These are phyloP conservation scores for Calamus simplicifolius DNA, from an alignment of 176 grass and related monocot species.

Conservation along the genomic window DNA sequence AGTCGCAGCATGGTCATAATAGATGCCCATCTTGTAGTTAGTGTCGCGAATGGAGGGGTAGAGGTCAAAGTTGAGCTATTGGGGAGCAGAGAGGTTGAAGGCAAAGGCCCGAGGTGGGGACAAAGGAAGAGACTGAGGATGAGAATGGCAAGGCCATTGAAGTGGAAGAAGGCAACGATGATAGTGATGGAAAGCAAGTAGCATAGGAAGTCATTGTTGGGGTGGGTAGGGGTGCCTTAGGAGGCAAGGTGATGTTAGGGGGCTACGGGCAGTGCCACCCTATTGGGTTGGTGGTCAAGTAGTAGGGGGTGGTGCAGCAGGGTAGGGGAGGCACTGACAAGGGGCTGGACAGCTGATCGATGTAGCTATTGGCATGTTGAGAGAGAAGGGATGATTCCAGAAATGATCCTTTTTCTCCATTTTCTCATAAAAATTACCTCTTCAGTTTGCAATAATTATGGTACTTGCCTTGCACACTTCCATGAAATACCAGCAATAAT, in stretches of 20 bases:
- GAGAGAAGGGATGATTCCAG: too few species aligned
- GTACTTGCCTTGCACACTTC: too few species aligned
- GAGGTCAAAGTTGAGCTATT: slow-evolving; percentile 41
- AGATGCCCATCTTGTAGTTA: slow-evolving; percentile 62
- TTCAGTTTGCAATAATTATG: too few species aligned
- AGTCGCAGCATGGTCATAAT: slow-evolving; percentile 34
- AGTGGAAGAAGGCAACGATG: slow-evolving; percentile 22
- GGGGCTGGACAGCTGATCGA: not conserved
- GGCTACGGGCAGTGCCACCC: not conserved
- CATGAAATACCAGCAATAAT: too few species aligned
- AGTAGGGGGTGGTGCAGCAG: slow-evolving; percentile 22
- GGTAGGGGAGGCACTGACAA: slow-evolving; percentile 24
- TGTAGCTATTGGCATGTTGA: too few species aligned
- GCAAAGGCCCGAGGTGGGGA: slow-evolving; percentile 43
- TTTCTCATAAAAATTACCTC: too few species aligned
- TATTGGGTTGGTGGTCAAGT: slow-evolving; percentile 13
- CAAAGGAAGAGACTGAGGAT: slow-evolving; percentile 88
- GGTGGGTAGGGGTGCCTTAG: not conserved
- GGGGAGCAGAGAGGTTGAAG: slow-evolving; percentile 37
- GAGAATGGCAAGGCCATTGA: slow-evolving; percentile 53
- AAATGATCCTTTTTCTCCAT: too few species aligned
- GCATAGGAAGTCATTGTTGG: slow-evolving; percentile 33
- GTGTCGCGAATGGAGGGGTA: slow-evolving; percentile 47
- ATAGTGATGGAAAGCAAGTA: slow-evolving; percentile 46
- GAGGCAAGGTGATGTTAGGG: too few species aligned